phyloP scores from a whole-genome alignment of 306 rosid genomes.

The Pueraria montana region DNA sequence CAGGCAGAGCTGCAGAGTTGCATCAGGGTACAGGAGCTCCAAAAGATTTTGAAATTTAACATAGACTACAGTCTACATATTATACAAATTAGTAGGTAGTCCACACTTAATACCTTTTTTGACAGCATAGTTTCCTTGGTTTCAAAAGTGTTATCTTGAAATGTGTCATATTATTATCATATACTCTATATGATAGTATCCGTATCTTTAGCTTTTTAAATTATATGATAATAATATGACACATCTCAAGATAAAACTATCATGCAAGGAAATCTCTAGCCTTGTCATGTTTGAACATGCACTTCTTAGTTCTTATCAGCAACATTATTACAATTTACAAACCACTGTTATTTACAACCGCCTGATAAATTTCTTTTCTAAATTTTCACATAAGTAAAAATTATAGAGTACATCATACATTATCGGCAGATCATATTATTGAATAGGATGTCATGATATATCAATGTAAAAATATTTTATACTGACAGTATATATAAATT shows the following conservation, averaged over 20 bases:
- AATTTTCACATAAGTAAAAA: neutral
- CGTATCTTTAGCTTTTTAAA: neutral
- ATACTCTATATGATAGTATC: neutral
- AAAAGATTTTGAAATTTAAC: neutral
- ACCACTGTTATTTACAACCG: neutral
- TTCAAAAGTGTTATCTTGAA: neutral
- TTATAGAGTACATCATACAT: neutral
- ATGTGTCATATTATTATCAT: neutral
- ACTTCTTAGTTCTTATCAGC: neutral
- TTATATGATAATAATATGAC: neutral
- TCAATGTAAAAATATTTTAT: neutral
- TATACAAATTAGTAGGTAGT: neutral
- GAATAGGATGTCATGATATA: neutral
- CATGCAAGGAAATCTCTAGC: neutral
- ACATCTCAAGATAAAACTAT: neutral
- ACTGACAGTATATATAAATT: neutral
- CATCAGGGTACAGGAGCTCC: conserved; percentile 10
- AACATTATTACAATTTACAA: neutral
- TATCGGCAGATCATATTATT: too few relatives aligned
- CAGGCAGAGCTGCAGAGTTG: neutral
- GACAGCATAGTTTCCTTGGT: conserved; percentile 11
- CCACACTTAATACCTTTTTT: neutral
- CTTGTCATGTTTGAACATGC: neutral
- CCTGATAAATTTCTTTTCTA: neutral
- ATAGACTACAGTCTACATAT: neutral